Conservation (phyloP, 345 rosid species). For the Citrus medica region DNA sequence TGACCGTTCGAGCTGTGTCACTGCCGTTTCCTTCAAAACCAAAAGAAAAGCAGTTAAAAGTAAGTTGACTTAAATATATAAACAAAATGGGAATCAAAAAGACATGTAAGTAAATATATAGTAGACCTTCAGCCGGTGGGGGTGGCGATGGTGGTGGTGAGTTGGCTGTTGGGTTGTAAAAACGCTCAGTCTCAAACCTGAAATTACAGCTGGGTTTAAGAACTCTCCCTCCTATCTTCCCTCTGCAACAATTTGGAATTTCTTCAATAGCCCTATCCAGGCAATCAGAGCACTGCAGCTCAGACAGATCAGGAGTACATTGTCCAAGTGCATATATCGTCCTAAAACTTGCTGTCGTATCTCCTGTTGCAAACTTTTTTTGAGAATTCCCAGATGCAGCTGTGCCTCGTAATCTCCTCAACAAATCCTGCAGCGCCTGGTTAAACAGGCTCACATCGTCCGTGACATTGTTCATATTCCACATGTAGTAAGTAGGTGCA, state of each 20-base stretch:
- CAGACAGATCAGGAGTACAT: slow-evolving; percentile 38
- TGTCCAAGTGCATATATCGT: slow-evolving; percentile 28
- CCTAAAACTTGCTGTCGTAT: not conserved
- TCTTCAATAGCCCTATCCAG: not conserved
- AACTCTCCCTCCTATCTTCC: slow-evolving; percentile 10
- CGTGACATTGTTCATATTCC: not conserved
- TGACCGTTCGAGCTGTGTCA: slow-evolving; percentile 6
- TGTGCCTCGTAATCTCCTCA: not conserved
- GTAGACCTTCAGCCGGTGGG: not conserved
- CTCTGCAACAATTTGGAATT: slow-evolving; percentile 7
- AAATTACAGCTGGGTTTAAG: slow-evolving; percentile 18
- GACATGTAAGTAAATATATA: not conserved
- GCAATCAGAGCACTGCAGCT: not conserved
- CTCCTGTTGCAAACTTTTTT: slow-evolving; percentile 26
- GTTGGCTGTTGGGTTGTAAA: not conserved
- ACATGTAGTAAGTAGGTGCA: not conserved
- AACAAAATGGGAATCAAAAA: not conserved
- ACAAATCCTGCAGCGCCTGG: not conserved
- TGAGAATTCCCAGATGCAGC: slow-evolving; percentile 20
- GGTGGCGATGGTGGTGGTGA: not conserved
- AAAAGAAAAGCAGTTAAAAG: not conserved
- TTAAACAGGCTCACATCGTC: not conserved
- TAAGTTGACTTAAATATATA: not conserved
- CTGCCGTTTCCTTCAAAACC: slow-evolving; percentile 15
- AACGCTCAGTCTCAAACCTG: slow-evolving; percentile 9